A percentile compares a stretch with the other conserved stretches of the same genome.
phyloP scores from a whole-genome alignment of 306 rosid genomes.

The Quercus agrifolia region DNA sequence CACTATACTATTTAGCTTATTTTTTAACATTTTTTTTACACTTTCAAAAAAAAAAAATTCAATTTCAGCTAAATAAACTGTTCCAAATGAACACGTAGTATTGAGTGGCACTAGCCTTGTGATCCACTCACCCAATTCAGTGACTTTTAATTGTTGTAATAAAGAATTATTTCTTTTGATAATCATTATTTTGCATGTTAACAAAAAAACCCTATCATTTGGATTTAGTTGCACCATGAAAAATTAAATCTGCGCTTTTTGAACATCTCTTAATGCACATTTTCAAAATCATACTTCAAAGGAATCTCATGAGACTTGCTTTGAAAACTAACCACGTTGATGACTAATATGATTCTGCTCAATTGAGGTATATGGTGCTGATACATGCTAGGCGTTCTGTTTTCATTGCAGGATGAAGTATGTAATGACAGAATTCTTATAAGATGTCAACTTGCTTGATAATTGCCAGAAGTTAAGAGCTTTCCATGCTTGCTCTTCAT shows the following conservation, averaged over 20 bases:
- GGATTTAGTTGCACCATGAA: neutral
- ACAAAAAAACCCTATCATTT: neutral
- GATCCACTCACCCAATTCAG: neutral
- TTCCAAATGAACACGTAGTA: neutral
- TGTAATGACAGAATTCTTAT: slow-evolving; percentile 65
- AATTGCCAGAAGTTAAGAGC: neutral
- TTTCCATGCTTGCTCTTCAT: neutral
- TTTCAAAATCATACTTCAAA: neutral
- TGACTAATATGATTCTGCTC: neutral
- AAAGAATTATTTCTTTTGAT: neutral
- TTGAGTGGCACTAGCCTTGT: neutral
- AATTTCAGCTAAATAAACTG: too few species aligned
- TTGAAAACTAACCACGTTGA: neutral
- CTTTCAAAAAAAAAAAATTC: too few species aligned
- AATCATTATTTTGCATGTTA: neutral
- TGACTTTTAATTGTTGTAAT: neutral
- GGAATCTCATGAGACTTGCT: neutral
- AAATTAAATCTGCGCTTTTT: neutral
- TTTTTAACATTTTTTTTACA: too few species aligned
- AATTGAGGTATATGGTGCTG: neutral
- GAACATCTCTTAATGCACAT: neutral
- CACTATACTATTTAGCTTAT: too few species aligned
- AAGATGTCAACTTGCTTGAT: slow-evolving; percentile 41
- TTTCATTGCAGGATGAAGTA: slow-evolving; percentile 52
- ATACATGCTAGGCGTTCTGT: neutral